Evolutionary conservation across 495 filamentous ascomycete species (phyloP).

Genomic region (Xylaria scruposa): DNA sequence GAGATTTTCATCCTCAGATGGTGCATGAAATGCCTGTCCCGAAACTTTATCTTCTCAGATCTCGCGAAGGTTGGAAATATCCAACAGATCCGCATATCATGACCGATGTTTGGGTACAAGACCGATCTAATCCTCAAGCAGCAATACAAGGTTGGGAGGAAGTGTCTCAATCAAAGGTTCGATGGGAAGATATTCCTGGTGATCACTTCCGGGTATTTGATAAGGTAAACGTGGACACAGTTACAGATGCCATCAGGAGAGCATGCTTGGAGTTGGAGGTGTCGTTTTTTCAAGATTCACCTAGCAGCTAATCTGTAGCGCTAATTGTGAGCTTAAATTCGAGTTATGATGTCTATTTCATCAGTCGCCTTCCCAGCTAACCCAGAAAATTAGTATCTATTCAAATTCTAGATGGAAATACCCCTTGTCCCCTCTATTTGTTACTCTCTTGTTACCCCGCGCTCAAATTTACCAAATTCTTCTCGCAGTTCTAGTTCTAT

Average conservation of each 20-base stretch:
- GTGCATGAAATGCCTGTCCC: neutral
- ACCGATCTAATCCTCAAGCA: constrained; percentile 11
- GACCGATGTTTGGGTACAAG: constrained; percentile 21
- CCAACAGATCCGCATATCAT: constrained; percentile 15
- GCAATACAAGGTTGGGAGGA: constrained; percentile 13
- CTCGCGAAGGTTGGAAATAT: constrained; percentile 24
- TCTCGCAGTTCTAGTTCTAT: neutral
- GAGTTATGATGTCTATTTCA: neutral
- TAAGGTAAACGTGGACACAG: constrained; percentile 13
- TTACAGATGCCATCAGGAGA: constrained; percentile 8
- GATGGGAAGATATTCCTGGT: constrained; percentile 22
- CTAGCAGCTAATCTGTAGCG: neutral
- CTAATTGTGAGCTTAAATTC: neutral
- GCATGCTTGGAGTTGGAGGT: neutral
- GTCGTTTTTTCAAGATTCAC: neutral
- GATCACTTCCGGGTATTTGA: constrained; percentile 25
- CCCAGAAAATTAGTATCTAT: neutral
- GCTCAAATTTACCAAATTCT: neutral
- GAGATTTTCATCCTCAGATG: neutral
- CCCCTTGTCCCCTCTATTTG: neutral
- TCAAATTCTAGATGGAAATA: neutral
- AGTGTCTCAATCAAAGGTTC: constrained; percentile 14
- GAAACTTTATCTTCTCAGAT: constrained; percentile 14
- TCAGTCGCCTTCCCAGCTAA: neutral
- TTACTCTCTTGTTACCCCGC: neutral